These are phyloP conservation scores for Quercus phellos DNA, from an alignment of 331 rosid genomes.

Conservation along the genomic window DNA sequence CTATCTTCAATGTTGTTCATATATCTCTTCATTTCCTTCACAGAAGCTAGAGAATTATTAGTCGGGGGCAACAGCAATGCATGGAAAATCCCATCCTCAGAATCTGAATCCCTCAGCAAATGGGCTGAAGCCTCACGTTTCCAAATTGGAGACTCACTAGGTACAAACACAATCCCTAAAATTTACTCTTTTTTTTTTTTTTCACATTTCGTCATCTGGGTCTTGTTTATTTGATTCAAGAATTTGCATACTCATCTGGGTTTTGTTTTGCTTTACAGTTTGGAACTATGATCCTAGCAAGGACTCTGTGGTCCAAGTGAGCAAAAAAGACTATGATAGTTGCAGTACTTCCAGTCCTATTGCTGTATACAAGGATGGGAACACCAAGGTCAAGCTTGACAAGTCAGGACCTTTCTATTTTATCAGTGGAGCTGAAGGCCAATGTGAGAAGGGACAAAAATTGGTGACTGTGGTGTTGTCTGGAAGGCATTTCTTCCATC, in stretches of 20 bases:
- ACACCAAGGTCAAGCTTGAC: neutral
- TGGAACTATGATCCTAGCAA: neutral
- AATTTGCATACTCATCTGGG: neutral
- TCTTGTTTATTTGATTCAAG: neutral
- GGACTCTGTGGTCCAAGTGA: slow-evolving; percentile 2
- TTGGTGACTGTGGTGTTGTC: neutral
- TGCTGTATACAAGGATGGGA: neutral
- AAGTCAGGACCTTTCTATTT: neutral
- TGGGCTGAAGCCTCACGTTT: slow-evolving; percentile 3
- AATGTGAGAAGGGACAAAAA: neutral
- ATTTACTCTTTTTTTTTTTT: neutral
- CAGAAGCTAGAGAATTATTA: neutral
- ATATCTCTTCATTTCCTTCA: neutral
- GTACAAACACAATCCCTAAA: neutral
- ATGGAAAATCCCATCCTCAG: neutral
- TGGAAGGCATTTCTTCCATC: neutral
- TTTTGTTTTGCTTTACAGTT: neutral
- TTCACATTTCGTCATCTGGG: neutral
- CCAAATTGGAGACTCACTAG: neutral
- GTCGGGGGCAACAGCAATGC: neutral
- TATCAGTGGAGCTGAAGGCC: neutral
- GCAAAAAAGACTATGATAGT: neutral
- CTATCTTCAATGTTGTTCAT: neutral
- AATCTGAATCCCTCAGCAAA: neutral
- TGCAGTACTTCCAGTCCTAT: neutral